These are phyloP conservation scores for Oenanthe javanica DNA, from an alignment of 140 eudicot genomes.

Conservation along the genomic window DNA sequence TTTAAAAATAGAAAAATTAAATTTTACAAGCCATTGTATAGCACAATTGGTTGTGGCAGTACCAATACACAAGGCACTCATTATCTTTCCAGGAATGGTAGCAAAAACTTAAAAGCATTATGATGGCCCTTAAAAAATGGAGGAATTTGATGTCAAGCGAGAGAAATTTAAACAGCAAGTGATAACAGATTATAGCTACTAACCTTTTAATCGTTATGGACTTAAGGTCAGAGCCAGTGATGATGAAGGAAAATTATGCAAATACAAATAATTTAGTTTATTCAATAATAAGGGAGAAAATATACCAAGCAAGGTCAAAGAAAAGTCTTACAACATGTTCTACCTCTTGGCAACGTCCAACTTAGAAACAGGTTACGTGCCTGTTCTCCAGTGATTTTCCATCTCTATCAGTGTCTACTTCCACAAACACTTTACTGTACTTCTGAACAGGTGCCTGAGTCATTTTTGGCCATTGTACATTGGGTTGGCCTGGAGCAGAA, in stretches of 20 bases:
- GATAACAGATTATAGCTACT: neutral
- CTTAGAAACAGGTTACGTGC: slow-evolving; percentile 79
- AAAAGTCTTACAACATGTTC: neutral
- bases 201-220: neutral
- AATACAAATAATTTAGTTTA: neutral
- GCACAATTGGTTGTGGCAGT: too few species aligned
- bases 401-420: slow-evolving; percentile 77
- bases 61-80: neutral
- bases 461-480: slow-evolving; percentile 77
- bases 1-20: neutral
- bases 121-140: neutral
- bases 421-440: slow-evolving; percentile 72
- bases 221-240: neutral
- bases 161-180: neutral
- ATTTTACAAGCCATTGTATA: neutral
- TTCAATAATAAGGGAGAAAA: neutral
- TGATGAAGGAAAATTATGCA: neutral
- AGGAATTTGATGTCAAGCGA: neutral
- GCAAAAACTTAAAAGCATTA: neutral
- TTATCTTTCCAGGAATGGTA: neutral
- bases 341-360: slow-evolving; percentile 87
- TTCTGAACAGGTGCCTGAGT: slow-evolving; percentile 71
- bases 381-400: slow-evolving; percentile 80
- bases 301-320: neutral
- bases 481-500: slow-evolving; percentile 38